Evolutionary conservation across 352 stramenopile genomes (phyloP), one percentile per base, ranked within the genome.

Genomic region (Achlya hypogyna): DNA sequence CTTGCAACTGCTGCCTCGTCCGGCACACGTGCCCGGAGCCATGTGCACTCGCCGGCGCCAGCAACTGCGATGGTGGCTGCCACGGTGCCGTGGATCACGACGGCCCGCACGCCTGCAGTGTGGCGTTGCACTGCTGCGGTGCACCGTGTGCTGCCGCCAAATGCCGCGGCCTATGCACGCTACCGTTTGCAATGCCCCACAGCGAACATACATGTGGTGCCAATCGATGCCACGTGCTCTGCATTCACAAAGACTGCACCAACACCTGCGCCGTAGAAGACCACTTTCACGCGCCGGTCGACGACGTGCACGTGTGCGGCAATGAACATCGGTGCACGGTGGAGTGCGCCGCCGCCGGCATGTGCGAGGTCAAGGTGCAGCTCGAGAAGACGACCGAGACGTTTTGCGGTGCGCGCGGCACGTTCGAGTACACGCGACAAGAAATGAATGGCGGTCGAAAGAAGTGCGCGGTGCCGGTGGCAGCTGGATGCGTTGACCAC

Each of bases 401-500:
- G 8, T 91, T 93, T 62, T 68, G 63, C 0, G 84, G 84, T 4
- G 71, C 69, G 60, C 78, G 84, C 31, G 68, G 77, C 6, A 78
- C 69, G 2, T 90, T 93, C 49, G 72, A 85, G 47, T 93, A 88
- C 64, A 87, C 74, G 2, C 84, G 79, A 29, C 78, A 93, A 69
- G 84, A 90, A 59, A 93, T 93, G 82, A 93, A 91, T 65, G 82
- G 82, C 0, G 73, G 73, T 18, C 78, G 79, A 9, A 88, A 88
- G 65, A 87, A 87, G 45, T 93, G 82, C 49, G 65, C 65, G 0
- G 67, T 69, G 32, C 66, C 74, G 45, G 42, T 93, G 16, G 62
- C 53, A 23, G 65, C 77, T 0, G 73, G 73, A 10, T 72, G 87
- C 54, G 72, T 77, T 31, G 77, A 71, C n/a, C 82, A 90, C 35